Percentiles rank a stretch among this genome's conserved stretches.
Evolutionary conservation across 441 rosid species (phyloP).

Genomic region (Geranium incanum): DNA sequence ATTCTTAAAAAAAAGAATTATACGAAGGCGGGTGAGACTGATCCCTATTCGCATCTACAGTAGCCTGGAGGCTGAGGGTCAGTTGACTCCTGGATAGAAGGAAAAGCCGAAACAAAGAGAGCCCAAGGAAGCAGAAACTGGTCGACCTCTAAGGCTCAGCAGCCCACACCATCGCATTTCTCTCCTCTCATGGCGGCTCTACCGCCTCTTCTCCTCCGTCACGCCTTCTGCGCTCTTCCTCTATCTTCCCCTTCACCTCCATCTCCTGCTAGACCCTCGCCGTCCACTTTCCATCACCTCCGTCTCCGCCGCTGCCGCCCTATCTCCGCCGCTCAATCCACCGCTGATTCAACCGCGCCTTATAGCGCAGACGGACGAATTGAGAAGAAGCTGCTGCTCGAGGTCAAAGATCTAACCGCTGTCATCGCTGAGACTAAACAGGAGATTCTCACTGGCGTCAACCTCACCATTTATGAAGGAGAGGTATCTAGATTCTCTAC

Average conservation of each 20-base stretch:
- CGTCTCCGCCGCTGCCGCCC: slow-evolving; percentile 20
- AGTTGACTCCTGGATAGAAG: not conserved
- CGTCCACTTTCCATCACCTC: slow-evolving; percentile 23
- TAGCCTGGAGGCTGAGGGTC: too few species aligned
- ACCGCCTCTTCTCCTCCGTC: slow-evolving; percentile 2
- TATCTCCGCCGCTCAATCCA: slow-evolving; percentile 24
- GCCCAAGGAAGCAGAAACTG: not conserved
- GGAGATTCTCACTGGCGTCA: slow-evolving; percentile 75
- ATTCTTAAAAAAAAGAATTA: too few species aligned
- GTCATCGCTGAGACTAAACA: slow-evolving; percentile 67
- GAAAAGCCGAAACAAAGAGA: not conserved
- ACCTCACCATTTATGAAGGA: slow-evolving; percentile 64
- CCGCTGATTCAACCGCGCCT: slow-evolving; percentile 29
- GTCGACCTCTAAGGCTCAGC: not conserved
- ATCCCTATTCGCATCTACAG: too few species aligned
- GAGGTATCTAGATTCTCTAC: slow-evolving; percentile 41
- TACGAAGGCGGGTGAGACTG: too few species aligned
- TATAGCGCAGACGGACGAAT: slow-evolving; percentile 18
- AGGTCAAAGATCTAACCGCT: slow-evolving; percentile 68
- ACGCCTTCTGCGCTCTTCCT: slow-evolving; percentile 20
- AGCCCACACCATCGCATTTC: not conserved
- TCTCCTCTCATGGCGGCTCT: slow-evolving; percentile 1
- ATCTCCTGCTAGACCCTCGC: slow-evolving; percentile 14
- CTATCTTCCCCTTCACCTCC: slow-evolving; percentile 11
- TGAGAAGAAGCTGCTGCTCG: slow-evolving; percentile 52